Evolutionary conservation across 371 early-diverging fungal genomes (phyloP).

Genomic region (Zancudomyces culisetae): DNA sequence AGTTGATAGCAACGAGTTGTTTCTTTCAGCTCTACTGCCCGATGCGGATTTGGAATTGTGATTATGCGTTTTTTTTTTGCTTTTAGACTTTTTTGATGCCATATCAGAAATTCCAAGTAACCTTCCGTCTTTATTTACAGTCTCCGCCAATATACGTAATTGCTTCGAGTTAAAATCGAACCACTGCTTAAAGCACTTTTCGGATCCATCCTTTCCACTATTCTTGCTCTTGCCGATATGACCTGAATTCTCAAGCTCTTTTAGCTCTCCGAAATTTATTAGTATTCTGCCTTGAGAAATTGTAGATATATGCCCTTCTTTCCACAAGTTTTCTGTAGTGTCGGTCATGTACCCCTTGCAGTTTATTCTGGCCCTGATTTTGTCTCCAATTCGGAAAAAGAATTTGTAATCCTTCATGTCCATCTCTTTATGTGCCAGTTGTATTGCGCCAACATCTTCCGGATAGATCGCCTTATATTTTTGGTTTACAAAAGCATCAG

Average conservation of each 20-base stretch:
- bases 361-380: conserved; percentile 16
- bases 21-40: background rate
- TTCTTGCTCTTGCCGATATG: background rate
- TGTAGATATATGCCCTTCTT: conserved; percentile 14
- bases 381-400: conserved; percentile 16
- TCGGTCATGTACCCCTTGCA: background rate
- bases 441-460: conserved; percentile 12
- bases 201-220: conserved; percentile 6
- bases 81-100: background rate
- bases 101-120: conserved; percentile 3
- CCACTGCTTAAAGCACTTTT: conserved; percentile 20
- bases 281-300: conserved; percentile 18
- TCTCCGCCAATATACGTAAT: conserved; percentile 16
- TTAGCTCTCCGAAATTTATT: conserved; percentile 4
- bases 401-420: conserved; percentile 15
- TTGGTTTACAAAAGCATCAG: background rate
- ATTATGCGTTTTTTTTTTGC: background rate
- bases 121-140: conserved; percentile 17
- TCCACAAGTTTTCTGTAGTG: conserved; percentile 9
- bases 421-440: conserved; percentile 20
- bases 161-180: conserved; percentile 21
- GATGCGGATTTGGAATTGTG: background rate
- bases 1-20: background rate
- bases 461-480: conserved; percentile 5
- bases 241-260: background rate